Conservation (phyloP, 129 eudicot species). For the Tagetes erecta region DNA sequence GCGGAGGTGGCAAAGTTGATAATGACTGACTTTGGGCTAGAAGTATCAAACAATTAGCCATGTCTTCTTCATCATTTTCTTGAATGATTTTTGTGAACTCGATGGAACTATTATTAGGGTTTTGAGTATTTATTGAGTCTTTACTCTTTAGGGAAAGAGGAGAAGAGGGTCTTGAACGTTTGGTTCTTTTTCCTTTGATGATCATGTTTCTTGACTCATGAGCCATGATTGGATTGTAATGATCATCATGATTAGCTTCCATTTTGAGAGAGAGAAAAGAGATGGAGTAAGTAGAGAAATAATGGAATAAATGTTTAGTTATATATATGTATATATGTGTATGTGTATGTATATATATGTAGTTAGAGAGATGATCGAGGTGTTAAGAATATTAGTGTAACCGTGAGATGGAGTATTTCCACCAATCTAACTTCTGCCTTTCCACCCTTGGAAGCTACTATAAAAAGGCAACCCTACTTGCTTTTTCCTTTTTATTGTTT, state of each 20-base stretch:
- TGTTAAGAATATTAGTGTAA: conserved; percentile 30
- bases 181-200: conserved; percentile 70
- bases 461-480: conserved; percentile 28
- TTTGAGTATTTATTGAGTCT: background rate
- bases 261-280: conserved; percentile 22
- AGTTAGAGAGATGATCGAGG: conserved; percentile 24
- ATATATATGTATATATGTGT: conserved; percentile 8
- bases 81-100: conserved; percentile 35
- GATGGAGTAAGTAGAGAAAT: conserved; percentile 29
- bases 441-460: conserved; percentile 57
- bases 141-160: conserved; percentile 44
- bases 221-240: conserved; percentile 16
- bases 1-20: too few species aligned
- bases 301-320: conserved; percentile 20
- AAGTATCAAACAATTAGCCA: conserved; percentile 89
- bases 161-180: conserved; percentile 56
- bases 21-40: conserved; percentile 56
- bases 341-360: conserved; percentile 25
- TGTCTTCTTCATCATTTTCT: conserved; percentile 69
- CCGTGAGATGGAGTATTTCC: conserved; percentile 34
- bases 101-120: conserved; percentile 33
- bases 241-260: conserved; percentile 41
- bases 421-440: conserved; percentile 46
- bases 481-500: conserved; percentile 6
- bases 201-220: conserved; percentile 31